Evolutionary conservation across 148 eudicot genomes (phyloP).

Genomic region (Camellia lanceoleosa): DNA sequence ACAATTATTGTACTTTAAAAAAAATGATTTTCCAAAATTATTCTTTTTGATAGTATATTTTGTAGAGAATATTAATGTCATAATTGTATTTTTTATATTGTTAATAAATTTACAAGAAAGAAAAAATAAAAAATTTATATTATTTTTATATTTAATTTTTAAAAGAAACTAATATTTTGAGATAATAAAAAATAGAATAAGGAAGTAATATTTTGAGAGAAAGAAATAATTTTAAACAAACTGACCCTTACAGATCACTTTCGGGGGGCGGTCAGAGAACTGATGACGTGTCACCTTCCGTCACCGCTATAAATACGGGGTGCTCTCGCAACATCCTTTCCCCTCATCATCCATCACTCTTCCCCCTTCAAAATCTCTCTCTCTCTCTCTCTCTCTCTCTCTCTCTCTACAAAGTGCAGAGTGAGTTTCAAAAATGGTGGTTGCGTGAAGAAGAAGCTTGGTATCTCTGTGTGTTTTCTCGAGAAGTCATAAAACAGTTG

Average conservation of each 20-base stretch:
- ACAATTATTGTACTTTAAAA: too few species aligned
- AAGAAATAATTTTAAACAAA: too few species aligned
- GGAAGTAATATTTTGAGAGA: too few species aligned
- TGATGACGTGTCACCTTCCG: constrained; percentile 17
- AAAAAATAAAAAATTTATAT: too few species aligned
- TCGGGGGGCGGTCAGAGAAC: constrained; percentile 11
- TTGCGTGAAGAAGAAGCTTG: constrained; percentile 35
- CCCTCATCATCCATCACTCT: not conserved
- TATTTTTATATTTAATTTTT: too few species aligned
- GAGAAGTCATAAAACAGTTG: not conserved
- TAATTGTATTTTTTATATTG: too few species aligned
- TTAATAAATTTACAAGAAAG: too few species aligned
- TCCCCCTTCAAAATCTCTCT: not conserved
- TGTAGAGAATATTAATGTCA: too few species aligned
- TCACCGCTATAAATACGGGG: constrained; percentile 35
- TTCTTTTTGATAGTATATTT: too few species aligned
- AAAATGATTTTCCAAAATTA: too few species aligned
- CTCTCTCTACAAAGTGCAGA: constrained; percentile 1
- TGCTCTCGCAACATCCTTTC: not conserved
- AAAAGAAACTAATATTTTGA: too few species aligned
- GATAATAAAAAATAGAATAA: too few species aligned
- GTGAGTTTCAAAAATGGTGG: not conserved
- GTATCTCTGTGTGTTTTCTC: constrained; percentile 32
- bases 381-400: not conserved
- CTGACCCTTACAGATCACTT: constrained; percentile 19